Base-by-base conservation (phyloP, 1,139 yeast genomes). In the Suhomyces bokatorum region DNA sequence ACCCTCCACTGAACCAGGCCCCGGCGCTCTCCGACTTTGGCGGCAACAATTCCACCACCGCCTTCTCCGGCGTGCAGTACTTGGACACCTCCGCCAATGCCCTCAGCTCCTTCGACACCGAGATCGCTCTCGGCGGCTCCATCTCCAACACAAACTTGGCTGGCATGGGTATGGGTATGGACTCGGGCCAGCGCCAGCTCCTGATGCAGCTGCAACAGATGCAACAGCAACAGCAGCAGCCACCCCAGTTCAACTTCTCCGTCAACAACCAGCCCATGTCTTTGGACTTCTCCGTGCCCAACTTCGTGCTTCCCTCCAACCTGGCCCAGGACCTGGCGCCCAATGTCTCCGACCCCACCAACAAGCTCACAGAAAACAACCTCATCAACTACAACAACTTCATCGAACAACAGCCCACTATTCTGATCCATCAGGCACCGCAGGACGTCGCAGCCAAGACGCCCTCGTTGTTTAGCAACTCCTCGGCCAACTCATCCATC, bases 381-480 rank as follows among this genome's bases (percentile, higher is more conserved):
- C 52, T 60, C 32, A 44, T 45, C 37, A 54, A 42, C 51, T 59
- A 62, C 51, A 58, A 36, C 49, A 52, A 44, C 42, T 46, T 35
- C 48, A 47, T 32, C 54, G 54, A 50, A 46, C 55, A 40, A 62
- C 41, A 46, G 39, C 47, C 43, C 11, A 58, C 58, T 37, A 69
- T 67, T 27, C 59, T 67, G 34, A 64, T 66, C 39, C 68, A 62
- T 39, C 69, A 54, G 47, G 74, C 67, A 0, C 72, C 73, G 3
- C 73, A 67, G 29, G 57, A 56, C 4, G 53, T 63, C 6, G 71
- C 72, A 2, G 66, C 72, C 3, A 62, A 60, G 44, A 73, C 78
- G 1, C 79, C 78, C 1, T 73, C 78, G 7, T 58, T 74, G 17
- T 74, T 74, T 53, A 68, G 75, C 48, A 72, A 71, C 51, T 69